Base-by-base conservation (phyloP, 176 grass and related monocot genomes). In the Pharus latifolius region DNA sequence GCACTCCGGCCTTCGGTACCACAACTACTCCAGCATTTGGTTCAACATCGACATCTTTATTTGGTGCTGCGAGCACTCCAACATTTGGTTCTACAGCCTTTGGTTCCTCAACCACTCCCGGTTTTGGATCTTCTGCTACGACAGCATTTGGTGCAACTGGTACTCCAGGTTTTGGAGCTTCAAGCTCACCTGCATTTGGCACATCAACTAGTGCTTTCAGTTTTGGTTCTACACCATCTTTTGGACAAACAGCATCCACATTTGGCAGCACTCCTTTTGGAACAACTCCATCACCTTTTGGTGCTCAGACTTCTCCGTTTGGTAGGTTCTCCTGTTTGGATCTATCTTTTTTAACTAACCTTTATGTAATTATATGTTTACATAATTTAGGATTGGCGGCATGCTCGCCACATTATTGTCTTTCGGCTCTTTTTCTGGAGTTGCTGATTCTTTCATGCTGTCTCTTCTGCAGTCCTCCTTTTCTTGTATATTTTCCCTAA, bases 151-250 rank as follows among this genome's bases (percentile, higher is more conserved):
- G 93, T 44, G 80, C 47, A 34, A 76, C 58, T 48, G 84, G 51
- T 57, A 45, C 88, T 44, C 85, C 80, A 13, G 47, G 77, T 29
- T 96, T 96, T 63, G 86, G 88, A 38, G 72, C 80, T 40, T 78
- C 89, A 23, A 90, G 60, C 63, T 72, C 70, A 52, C 78, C 89
- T 64, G 42, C 80, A 28, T 96, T 96, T 83, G 92, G 92, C 60
- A 60, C 81, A 41, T 73, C 85, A 63, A 67, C 56, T 6, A 62
- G 82, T 47, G 49, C 85, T 59, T 91, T 96, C 72, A 77, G 80
- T 67, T 97, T 97, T 84, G 88, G 92, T n/a, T 84, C 94, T 11
- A 74, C 83, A 5, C 80, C 86, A 29, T 72, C 89, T 23, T 87
- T 90, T 65, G 89, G 81, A 24, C 94, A 98, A 78, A 74, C 89